Base-by-base conservation (phyloP, 2,329 filamentous ascomycete species). In the Colletotrichum simmondsii region DNA sequence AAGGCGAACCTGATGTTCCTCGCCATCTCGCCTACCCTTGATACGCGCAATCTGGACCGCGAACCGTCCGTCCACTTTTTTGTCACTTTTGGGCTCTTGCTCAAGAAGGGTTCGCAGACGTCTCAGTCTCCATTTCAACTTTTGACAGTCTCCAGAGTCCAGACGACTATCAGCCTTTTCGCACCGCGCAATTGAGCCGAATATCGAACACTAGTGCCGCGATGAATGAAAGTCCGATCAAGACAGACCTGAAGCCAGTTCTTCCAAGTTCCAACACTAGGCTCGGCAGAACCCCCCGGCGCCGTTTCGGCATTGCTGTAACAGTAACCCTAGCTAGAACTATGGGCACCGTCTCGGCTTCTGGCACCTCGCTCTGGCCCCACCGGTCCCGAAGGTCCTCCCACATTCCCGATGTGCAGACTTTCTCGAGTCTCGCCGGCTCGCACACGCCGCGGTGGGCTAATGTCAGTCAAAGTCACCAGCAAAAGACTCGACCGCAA, bases 221-320 rank as follows among this genome's bases (percentile, higher is more conserved):
- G 24, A n/a, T 14, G 37, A 30, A 3, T 30, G 42, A 28, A 7
- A 46, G 16, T n/a, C 49, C 5, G 24, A 24, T 26, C 24, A 30
- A 30, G 26, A 49, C n/a, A 57, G 16, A 24, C 53, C 24, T 49
- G 14, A 64, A 32, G 22, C 32, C 24, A 22, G 19, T 49, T 22
- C 32, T 35, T 35, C 42, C 42, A n/a, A 49, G 26, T 46, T 19
- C 16, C 42, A 22, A 49, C 42, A 19, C 42, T 32, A 32, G 30
- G 30, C 4, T 11, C 19, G 8, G 4, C 8, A 22, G 42, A 22
- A 5, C 7, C 53, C 59, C 59, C 35, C 70, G 70, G 70, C 70
- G 56, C 70, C 60, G 66, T 57, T 65, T 72, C 70, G 70, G 65
- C 70, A 65, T 66, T 37, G 49, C 42, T 35, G 42, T n/a, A n/a